phyloP scores from a whole-genome alignment of 2,329 filamentous ascomycete genomes.

The Leptographium lundbergii region DNA sequence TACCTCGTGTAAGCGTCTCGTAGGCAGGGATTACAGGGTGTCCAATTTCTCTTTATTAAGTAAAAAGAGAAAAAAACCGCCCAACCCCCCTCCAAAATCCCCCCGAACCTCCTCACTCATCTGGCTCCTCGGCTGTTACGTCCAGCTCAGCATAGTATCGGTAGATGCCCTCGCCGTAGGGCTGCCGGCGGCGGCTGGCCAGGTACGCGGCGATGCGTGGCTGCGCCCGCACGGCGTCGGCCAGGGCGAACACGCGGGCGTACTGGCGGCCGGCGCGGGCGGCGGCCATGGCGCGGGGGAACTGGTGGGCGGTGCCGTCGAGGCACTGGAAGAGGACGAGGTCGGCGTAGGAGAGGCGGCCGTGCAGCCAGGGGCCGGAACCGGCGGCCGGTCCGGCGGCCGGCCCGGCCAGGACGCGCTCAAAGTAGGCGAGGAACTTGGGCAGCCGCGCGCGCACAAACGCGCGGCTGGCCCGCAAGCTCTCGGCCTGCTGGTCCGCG shows the following conservation, averaged over 20 bases:
- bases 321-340: constrained; percentile 57
- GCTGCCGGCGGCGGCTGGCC: constrained; percentile 46
- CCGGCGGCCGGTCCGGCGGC: constrained; percentile 32
- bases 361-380: constrained; percentile 49
- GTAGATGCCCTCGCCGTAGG: constrained; percentile 55
- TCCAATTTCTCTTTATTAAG: too few species aligned
- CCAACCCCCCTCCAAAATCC: neutral
- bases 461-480: constrained; percentile 40
- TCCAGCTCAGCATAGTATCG: constrained; percentile 65
- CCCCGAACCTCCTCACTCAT: neutral
- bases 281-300: constrained; percentile 51
- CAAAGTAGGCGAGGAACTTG: constrained; percentile 60
- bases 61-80: too few species aligned
- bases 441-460: constrained; percentile 52
- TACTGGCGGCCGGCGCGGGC: constrained; percentile 45
- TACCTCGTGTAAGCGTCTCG: too few species aligned
- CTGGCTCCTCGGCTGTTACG: constrained; percentile 18
- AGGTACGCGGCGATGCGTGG: constrained; percentile 58
- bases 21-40: too few species aligned
- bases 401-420: constrained; percentile 49
- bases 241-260: constrained; percentile 48
- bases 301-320: constrained; percentile 51
- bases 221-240: constrained; percentile 47
- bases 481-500: constrained; percentile 62
- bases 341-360: constrained; percentile 58